These are phyloP conservation scores for Calonectria montana DNA, from an alignment of 2,329 filamentous ascomycete species.

Conservation along the genomic window DNA sequence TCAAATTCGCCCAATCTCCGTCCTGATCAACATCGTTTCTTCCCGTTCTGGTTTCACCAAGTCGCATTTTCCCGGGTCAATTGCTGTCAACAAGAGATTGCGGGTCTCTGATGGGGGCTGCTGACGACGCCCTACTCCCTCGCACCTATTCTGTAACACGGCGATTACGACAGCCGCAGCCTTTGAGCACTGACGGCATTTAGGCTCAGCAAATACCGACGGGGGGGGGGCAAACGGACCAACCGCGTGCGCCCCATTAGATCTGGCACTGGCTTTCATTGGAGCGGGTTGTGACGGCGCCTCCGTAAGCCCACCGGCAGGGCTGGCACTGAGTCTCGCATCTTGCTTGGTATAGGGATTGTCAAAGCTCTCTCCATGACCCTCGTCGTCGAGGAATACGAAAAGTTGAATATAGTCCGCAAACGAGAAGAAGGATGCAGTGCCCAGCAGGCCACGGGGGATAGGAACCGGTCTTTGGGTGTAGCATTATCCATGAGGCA, in stretches of 20 bases:
- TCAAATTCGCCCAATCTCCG: neutral
- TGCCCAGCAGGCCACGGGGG: too few relatives aligned
- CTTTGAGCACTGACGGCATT: neutral
- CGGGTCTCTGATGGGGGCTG: neutral
- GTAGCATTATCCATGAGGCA: neutral
- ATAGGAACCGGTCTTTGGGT: neutral
- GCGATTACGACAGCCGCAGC: conserved; percentile 8
- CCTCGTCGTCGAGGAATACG: neutral
- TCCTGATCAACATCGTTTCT: conserved; percentile 7
- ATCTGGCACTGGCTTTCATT: neutral
- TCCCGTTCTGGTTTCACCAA: conserved; percentile 4
- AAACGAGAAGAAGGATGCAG: neutral
- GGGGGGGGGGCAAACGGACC: neutral
- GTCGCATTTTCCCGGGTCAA: neutral
- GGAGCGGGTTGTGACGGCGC: neutral
- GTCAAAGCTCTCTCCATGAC: neutral
- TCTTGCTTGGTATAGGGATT: neutral
- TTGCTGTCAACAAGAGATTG: conserved; percentile 2
- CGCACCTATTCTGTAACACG: conserved; percentile 15
- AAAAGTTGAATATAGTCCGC: too few relatives aligned
- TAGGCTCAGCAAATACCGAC: neutral
- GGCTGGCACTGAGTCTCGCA: neutral
- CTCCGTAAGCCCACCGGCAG: neutral
- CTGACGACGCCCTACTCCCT: conserved; percentile 21
- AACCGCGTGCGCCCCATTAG: neutral